Base-by-base conservation (phyloP, 441 rosid species). In the Gossypium gossypioides region DNA sequence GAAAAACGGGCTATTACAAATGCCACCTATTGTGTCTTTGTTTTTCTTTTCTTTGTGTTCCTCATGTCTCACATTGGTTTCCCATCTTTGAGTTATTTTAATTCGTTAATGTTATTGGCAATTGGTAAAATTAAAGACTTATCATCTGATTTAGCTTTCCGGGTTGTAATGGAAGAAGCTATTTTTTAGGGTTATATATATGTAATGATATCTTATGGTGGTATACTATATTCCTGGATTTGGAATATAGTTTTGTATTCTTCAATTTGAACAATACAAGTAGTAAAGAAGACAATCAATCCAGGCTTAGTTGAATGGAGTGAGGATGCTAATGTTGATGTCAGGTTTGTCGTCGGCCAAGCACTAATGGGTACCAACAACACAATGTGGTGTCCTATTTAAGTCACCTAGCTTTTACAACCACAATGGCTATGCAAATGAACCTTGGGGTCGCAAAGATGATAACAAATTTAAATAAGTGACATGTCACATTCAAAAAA, bases 241-340 rank as follows among this genome's bases (percentile, higher is more conserved):
- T 42, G 15, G 44, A 55, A 22, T 48, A 29, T 64, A 64, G 65
- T 13, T 15, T 32, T 37, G 42, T 7, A 37, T 37, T 7, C 42
- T 8, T 37, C 42, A 7, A 7, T 37, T 37, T 37, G 42, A 37
- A 37, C 10, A 37, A 37, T 37, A 69, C 79, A 88, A 92, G 89
- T 86, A 64, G 88, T 87, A 76, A 92, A 86, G 83, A 86, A 83
- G 69, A 78, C 83, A 0, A 82, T 88, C 21, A 86, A 86, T 18
- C 90, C 91, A 5, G 81, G 90, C 79, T 79, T 90, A 86, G 90
- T 84, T 37, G 90, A 90, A 76, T 83, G 86, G 48, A 82, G 80
- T 0, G 93, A 90, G 84, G 93, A 87, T 61, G 90, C 96, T 2
- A 93, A 90, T 74, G 96, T 90, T 10, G 91, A 90, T 74, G 96